phyloP scores from a whole-genome alignment of 2,329 filamentous ascomycete species.

The Apiospora rasikravindrae region DNA sequence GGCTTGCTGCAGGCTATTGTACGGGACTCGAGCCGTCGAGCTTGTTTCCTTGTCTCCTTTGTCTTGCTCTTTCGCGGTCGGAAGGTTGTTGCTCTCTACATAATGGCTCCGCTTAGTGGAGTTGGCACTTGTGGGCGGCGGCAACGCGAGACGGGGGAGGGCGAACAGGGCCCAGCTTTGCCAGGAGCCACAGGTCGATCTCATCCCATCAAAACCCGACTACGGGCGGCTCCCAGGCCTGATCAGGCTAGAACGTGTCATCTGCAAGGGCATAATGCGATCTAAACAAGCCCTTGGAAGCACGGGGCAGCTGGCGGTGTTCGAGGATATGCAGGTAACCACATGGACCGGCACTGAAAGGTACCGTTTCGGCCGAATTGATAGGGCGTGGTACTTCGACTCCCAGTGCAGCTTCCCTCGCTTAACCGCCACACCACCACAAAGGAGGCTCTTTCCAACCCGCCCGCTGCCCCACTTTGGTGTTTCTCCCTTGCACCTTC shows the following conservation, averaged over 20 bases:
- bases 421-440: slow-evolving; percentile 3
- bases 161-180: background rate
- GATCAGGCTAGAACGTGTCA: background rate
- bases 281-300: background rate
- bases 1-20: background rate
- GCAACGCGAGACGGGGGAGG: slow-evolving; percentile 13
- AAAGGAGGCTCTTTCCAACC: background rate
- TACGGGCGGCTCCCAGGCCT: background rate
- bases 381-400: background rate
- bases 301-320: slow-evolving; percentile 5
- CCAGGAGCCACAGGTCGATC: background rate
- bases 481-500: slow-evolving; percentile 15
- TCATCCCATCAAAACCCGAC: slow-evolving; percentile 12
- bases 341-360: background rate
- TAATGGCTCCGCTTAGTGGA: background rate
- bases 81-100: background rate
- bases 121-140: background rate
- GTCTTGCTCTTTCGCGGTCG: background rate
- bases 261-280: slow-evolving; percentile 7
- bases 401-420: background rate
- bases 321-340: background rate
- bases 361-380: background rate
- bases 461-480: slow-evolving; percentile 16
- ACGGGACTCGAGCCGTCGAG: background rate
- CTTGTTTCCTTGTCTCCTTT: background rate